Base-by-base conservation (phyloP, 768 basidiomycete genomes). In the Lentinula guzmanii region DNA sequence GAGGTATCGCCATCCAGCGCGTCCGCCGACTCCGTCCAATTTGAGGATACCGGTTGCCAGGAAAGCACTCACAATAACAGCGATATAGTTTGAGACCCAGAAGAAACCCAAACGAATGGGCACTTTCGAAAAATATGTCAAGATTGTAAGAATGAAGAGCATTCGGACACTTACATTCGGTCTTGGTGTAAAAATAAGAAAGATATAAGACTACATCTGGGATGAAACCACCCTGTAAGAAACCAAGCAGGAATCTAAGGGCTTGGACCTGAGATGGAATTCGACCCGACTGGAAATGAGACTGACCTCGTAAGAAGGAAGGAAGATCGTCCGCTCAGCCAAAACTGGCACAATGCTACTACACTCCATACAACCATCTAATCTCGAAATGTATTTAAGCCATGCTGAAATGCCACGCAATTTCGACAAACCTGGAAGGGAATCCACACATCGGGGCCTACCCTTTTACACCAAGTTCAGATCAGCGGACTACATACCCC, bases 381-480 rank as follows among this genome's bases (percentile, higher is more conserved):
- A 28, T 8, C 15, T 7, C 13, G 37, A 50, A 7, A 35, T 37
- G 28, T 1, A 24, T 50, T 34, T 15, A 60, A 5, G n/a, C 11
- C n/a, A 56, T 34, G 8, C 21, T 5, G 16, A 18, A 21, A 16
- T 28, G 41, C 42, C 4, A 55, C 5, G n/a, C 11, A 58, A 53
- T 9, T 18, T 10, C 2, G 2, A 61, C 31, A 55, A 62, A 82
- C 83, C 72, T 87, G 85, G 31, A 74, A 76, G 1, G 84, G 84
- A 60, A 87, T 78, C 85, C 86, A 89, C 9, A 83, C 73, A 71
- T 89, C 87, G 0, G 86, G 86, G 0, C 87, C 86, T 21, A 89
- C 71, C 4, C 85, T 78, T 31, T 11, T 28, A 9, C 18, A 56
- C 3, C 21, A 11, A 33, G 7, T 21, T 39, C 11, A 42, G 39